These are phyloP conservation scores for Colletotrichum sidae DNA, from an alignment of 2,329 filamentous ascomycete species.

Conservation along the genomic window DNA sequence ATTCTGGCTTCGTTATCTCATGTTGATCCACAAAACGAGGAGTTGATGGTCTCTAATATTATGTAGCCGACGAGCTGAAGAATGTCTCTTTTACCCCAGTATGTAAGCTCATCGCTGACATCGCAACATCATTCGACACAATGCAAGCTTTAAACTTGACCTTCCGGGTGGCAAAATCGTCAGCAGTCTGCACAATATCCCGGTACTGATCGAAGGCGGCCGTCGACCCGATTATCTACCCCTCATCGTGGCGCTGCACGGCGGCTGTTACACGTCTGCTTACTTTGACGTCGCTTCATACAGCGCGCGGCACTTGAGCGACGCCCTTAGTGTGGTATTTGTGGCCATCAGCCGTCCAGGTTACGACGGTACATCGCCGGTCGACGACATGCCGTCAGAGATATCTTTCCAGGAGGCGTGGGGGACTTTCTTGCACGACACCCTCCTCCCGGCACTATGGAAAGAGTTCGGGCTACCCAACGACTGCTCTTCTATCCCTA, in stretches of 20 bases:
- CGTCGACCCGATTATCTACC: slow-evolving; percentile 19
- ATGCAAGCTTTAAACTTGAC: slow-evolving; percentile 19
- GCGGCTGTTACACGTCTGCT: slow-evolving; percentile 36
- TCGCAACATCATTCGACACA: too few species aligned
- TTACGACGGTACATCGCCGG: slow-evolving; percentile 36
- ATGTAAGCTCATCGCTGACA: too few species aligned
- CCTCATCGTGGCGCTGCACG: slow-evolving; percentile 40
- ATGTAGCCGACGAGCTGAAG: too few species aligned
- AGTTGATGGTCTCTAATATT: too few species aligned
- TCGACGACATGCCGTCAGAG: slow-evolving; percentile 26
- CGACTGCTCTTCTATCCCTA: slow-evolving; percentile 38
- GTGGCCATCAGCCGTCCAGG: slow-evolving; percentile 40
- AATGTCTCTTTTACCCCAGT: too few species aligned
- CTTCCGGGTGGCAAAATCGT: slow-evolving; percentile 24
- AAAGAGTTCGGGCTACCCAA: slow-evolving; percentile 31
- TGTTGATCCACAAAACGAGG: too few species aligned
- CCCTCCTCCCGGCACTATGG: slow-evolving; percentile 39
- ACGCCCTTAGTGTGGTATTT: slow-evolving; percentile 38
- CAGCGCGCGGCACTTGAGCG: slow-evolving; percentile 31
- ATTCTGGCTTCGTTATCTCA: too few species aligned
- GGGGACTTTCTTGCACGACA: slow-evolving; percentile 32
- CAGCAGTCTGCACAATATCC: slow-evolving; percentile 13
- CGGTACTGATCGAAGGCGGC: not conserved
- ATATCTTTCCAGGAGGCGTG: slow-evolving; percentile 30
- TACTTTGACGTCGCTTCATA: slow-evolving; percentile 41